Percentiles rank a stretch among this genome's conserved stretches.
These are phyloP conservation scores for Scedosporium minutisporum DNA, from an alignment of 2,329 filamentous ascomycete genomes.

Conservation along the genomic window DNA sequence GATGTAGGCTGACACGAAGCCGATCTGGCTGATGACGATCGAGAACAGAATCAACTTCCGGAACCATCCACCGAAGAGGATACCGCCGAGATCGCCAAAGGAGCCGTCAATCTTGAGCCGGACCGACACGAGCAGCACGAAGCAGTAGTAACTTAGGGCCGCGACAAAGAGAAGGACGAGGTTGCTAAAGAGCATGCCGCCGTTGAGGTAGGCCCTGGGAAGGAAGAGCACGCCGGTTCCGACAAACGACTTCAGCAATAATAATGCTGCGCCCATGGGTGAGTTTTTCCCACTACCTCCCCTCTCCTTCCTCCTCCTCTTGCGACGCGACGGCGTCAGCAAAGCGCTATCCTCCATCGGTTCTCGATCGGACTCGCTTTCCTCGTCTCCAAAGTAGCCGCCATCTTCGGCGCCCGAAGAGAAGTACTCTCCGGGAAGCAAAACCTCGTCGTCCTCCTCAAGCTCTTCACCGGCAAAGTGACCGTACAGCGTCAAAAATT, in stretches of 20 bases:
- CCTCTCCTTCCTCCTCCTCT: constrained; percentile 66
- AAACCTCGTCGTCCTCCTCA: constrained; percentile 88
- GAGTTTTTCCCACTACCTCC: constrained; percentile 67
- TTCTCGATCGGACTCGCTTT: constrained; percentile 54
- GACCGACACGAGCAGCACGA: constrained; percentile 83
- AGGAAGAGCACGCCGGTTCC: constrained; percentile 92
- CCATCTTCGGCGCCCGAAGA: constrained; percentile 64
- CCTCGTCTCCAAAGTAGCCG: constrained; percentile 29
- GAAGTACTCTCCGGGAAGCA: constrained; percentile 85
- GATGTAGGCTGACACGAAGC: constrained; percentile 90
- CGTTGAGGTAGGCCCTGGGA: constrained; percentile 86
- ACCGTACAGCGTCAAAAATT: constrained; percentile 89
- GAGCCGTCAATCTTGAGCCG: constrained; percentile 82
- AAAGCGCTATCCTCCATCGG: constrained; percentile 84
- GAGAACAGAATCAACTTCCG: constrained; percentile 77
- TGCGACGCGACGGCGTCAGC: constrained; percentile 64
- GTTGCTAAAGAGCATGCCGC: constrained; percentile 95
- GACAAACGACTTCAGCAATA: constrained; percentile 95
- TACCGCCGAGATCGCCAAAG: constrained; percentile 92
- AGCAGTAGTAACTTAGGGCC: constrained; percentile 88
- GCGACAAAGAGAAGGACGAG: constrained; percentile 80
- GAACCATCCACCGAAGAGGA: constrained; percentile 87
- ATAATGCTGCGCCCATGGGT: constrained; percentile 67
- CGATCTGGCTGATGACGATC: constrained; percentile 90
- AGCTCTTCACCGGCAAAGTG: constrained; percentile 97